phyloP scores from a whole-genome alignment of 2,329 filamentous ascomycete genomes.

The Dothiorella sarmentorum region DNA sequence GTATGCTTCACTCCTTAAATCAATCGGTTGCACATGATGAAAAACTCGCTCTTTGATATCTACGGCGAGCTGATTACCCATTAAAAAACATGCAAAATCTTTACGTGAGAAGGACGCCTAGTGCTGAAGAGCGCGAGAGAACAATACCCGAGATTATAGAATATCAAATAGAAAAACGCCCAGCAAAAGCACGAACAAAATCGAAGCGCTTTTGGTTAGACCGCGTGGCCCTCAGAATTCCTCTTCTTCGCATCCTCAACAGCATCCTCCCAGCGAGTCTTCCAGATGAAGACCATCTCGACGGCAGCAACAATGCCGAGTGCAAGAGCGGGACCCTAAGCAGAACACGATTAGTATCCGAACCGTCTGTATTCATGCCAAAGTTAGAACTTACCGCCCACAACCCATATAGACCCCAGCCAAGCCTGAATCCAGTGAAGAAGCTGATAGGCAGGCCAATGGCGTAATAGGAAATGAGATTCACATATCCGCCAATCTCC shows the following conservation, averaged over 20 bases:
- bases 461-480: conserved; percentile 80
- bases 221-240: conserved; percentile 50
- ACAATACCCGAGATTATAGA: no score
- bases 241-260: conserved; percentile 58
- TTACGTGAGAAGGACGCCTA: not conserved
- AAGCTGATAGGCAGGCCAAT: conserved; percentile 84
- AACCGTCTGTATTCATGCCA: not conserved
- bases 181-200: not conserved
- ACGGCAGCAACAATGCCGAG: conserved; percentile 57
- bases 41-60: not conserved
- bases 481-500: conserved; percentile 84
- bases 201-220: no score
- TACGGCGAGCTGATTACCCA: not conserved
- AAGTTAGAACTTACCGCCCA: conserved; percentile 55
- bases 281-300: conserved; percentile 56
- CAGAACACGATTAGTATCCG: not conserved
- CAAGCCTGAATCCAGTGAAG: conserved; percentile 69
- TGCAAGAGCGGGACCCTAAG: conserved; percentile 56
- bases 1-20: no score
- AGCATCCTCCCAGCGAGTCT: conserved; percentile 55
- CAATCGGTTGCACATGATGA: no score
- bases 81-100: not conserved
- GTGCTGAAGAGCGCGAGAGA: not conserved
- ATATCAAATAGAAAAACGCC: not conserved
- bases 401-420: conserved; percentile 74